These are phyloP conservation scores for Monascus ruber DNA, from an alignment of 2,329 filamentous ascomycete species.

Conservation along the genomic window DNA sequence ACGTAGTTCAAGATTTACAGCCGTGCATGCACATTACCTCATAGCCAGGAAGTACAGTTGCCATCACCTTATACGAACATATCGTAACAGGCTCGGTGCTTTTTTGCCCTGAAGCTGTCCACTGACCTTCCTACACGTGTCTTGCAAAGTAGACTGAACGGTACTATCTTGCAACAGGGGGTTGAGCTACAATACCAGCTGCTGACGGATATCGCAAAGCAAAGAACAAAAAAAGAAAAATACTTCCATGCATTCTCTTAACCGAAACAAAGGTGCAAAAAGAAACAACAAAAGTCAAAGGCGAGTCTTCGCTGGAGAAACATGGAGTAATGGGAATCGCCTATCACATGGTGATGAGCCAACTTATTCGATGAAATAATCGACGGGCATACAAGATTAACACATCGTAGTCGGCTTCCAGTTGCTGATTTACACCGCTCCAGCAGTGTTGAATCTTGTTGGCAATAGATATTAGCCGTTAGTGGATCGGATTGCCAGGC, in stretches of 20 bases:
- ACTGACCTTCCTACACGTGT: too few species aligned
- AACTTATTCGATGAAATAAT: conserved; percentile 7
- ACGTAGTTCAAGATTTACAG: too few species aligned
- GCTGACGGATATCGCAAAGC: too few species aligned
- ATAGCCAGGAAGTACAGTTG: too few species aligned
- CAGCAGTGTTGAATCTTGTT: conserved; percentile 7
- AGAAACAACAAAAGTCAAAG: conserved; percentile 9
- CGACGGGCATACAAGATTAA: conserved; percentile 7
- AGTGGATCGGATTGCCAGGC: conserved; percentile 15
- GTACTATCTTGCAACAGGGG: too few species aligned
- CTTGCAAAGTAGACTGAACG: too few species aligned
- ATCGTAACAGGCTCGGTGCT: too few species aligned
- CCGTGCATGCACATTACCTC: too few species aligned
- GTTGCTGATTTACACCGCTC: conserved; percentile 8
- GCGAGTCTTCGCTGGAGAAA: conserved; percentile 14
- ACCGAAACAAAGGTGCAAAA: conserved; percentile 13
- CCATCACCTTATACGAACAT: too few species aligned
- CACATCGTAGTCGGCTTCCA: conserved; percentile 10
- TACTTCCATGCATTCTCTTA: conserved; percentile 25
- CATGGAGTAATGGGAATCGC: conserved; percentile 16
- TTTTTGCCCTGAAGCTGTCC: too few species aligned
- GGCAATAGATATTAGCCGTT: conserved; percentile 10
- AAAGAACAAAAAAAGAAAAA: conserved; percentile 5
- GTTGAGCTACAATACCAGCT: too few species aligned
- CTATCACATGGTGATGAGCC: conserved; percentile 13